Percentiles rank a stretch among this genome's conserved stretches.
Conservation (phyloP, 345 rosid species). For the Salix purpurea region DNA sequence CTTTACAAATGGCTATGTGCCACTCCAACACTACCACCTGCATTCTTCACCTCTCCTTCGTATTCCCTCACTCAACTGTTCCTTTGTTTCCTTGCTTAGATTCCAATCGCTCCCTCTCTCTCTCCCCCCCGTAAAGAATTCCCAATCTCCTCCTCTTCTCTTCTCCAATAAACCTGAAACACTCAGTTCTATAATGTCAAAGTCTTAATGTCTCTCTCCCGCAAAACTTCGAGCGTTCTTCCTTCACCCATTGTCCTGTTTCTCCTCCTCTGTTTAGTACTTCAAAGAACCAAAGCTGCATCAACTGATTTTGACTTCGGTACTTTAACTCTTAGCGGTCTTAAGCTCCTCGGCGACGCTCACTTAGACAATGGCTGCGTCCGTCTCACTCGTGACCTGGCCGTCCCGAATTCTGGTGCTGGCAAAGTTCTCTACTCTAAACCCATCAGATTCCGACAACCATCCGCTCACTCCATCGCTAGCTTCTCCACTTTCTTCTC, state of each 20-base stretch:
- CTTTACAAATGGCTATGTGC: slow-evolving; percentile 54
- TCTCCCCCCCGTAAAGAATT: slow-evolving; percentile 28
- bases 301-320: slow-evolving; percentile 64
- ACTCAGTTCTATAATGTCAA: slow-evolving; percentile 13
- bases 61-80: slow-evolving; percentile 23
- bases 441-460: slow-evolving; percentile 68
- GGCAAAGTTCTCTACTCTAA: slow-evolving; percentile 72
- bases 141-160: slow-evolving; percentile 12
- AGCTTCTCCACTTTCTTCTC: slow-evolving; percentile 90
- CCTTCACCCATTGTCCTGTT: slow-evolving; percentile 11
- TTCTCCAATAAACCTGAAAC: neutral
- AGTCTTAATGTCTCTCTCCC: slow-evolving; percentile 15
- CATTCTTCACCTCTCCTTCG: slow-evolving; percentile 37
- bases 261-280: slow-evolving; percentile 36
- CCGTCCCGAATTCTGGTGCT: slow-evolving; percentile 79
- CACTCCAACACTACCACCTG: slow-evolving; percentile 45
- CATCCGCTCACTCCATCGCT: slow-evolving; percentile 41
- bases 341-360: slow-evolving; percentile 86
- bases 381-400: slow-evolving; percentile 75
- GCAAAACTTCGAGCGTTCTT: slow-evolving; percentile 20
- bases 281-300: slow-evolving; percentile 19
- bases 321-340: slow-evolving; percentile 59
- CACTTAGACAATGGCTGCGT: slow-evolving; percentile 75
- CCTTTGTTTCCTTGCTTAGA: slow-evolving; percentile 16
- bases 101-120: slow-evolving; percentile 22